These are phyloP conservation scores for Wilcoxina mikolae DNA, from an alignment of 495 filamentous ascomycete species.

Conservation along the genomic window DNA sequence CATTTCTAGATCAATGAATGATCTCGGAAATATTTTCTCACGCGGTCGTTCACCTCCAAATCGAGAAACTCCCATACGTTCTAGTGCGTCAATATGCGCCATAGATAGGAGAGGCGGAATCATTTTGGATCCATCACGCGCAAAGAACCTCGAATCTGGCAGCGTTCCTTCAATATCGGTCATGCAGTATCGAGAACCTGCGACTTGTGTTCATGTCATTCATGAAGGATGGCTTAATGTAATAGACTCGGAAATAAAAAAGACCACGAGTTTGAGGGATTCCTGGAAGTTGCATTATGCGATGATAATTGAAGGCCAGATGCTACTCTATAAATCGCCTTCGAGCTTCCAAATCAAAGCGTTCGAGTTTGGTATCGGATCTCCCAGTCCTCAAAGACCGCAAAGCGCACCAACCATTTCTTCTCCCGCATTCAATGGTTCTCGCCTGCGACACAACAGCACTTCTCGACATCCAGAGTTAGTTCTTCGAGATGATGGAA, in stretches of 20 bases:
- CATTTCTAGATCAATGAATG: conserved; percentile 29
- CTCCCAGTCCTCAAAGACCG: conserved; percentile 23
- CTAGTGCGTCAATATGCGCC: too few relatives aligned
- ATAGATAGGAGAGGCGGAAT: too few relatives aligned
- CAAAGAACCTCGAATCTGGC: conserved; percentile 13
- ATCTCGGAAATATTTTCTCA: conserved; percentile 28
- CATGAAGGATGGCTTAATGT: conserved; percentile 29
- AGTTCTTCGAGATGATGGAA: conserved; percentile 19
- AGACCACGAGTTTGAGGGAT: conserved; percentile 14
- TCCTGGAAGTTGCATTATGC: conserved; percentile 28
- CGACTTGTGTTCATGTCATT: conserved; percentile 12
- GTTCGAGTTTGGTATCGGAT: conserved; percentile 20
- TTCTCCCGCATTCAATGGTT: conserved; percentile 22
- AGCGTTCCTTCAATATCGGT: conserved; percentile 29
- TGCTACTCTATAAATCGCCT: conserved; percentile 26
- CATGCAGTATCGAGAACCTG: conserved; percentile 20
- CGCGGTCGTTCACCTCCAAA: conserved; percentile 28
- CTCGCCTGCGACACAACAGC: conserved; percentile 27
- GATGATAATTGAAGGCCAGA: conserved; percentile 22
- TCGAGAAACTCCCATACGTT: conserved; percentile 10
- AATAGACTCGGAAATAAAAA: conserved; percentile 25
- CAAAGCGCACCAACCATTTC: conserved; percentile 27
- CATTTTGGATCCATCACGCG: too few relatives aligned
- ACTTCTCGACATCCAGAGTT: conserved; percentile 26
- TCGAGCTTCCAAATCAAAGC: conserved; percentile 24